Conservation (phyloP, 78 protist genomes). For the Dictyostelium brefeldianum region DNA sequence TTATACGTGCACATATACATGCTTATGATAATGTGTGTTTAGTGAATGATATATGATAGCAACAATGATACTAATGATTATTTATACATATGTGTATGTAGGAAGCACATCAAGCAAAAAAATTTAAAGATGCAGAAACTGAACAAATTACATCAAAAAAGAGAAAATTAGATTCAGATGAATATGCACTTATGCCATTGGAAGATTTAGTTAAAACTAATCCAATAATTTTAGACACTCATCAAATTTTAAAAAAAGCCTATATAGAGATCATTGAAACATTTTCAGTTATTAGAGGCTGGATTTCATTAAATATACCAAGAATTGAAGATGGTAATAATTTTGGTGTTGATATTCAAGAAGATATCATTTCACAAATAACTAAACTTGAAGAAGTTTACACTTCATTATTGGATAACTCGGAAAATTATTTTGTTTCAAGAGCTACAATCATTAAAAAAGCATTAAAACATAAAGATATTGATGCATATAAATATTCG, state of each 20-base stretch:
- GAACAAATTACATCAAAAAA: constrained; percentile 6
- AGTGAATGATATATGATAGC: no score
- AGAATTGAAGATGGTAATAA: constrained; percentile 78
- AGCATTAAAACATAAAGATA: constrained; percentile 50
- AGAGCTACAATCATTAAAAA: constrained; percentile 54
- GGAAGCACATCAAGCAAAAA: no score
- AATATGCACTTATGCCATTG: background rate
- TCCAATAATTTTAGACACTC: constrained; percentile 23
- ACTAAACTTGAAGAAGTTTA: constrained; percentile 54
- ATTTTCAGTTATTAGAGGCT: constrained; percentile 37
- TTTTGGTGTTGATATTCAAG: constrained; percentile 61
- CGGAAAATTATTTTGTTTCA: constrained; percentile 25
- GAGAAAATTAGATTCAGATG: constrained; percentile 18
- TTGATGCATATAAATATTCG: constrained; percentile 54
- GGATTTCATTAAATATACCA: constrained; percentile 64
- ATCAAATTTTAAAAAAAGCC: constrained; percentile 11
- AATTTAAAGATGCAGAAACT: background rate
- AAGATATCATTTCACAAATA: constrained; percentile 14
- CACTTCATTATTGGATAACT: constrained; percentile 32
- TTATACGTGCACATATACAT: no score
- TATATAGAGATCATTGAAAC: constrained; percentile 61
- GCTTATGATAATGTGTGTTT: no score
- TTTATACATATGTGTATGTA: no score
- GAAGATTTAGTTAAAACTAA: constrained; percentile 43
- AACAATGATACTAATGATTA: no score